phyloP scores from a whole-genome alignment of 1,284 basidiomycete genomes.

The Sporisorium sorghi region DNA sequence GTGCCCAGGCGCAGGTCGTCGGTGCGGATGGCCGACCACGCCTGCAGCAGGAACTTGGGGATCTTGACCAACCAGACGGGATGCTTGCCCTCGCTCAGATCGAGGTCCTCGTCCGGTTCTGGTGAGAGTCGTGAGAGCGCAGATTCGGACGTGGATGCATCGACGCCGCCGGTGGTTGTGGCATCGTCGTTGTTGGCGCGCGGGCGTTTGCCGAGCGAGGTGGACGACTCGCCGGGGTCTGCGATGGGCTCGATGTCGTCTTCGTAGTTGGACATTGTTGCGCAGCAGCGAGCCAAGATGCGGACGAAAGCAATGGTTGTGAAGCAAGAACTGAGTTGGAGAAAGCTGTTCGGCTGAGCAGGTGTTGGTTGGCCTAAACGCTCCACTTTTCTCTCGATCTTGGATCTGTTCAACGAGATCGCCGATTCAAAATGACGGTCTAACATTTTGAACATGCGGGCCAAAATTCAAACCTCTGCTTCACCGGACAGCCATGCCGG shows the following conservation, averaged over 20 bases:
- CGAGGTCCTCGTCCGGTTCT: conserved; percentile 67
- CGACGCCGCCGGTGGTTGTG: neutral
- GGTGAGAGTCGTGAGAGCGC: conserved; percentile 45
- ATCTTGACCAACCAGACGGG: conserved; percentile 70
- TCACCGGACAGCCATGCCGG: neutral
- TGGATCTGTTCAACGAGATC: neutral
- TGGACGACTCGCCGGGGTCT: conserved; percentile 30
- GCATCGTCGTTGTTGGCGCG: conserved; percentile 10
- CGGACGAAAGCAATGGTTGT: neutral
- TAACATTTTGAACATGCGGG: neutral
- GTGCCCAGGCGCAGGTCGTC: conserved; percentile 72
- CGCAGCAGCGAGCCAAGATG: neutral
- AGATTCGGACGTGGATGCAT: conserved; percentile 1
- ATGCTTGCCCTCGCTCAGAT: conserved; percentile 51
- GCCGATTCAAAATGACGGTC: neutral
- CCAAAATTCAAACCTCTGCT: neutral
- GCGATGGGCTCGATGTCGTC: conserved; percentile 55
- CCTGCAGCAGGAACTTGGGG: conserved; percentile 72
- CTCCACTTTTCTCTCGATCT: conserved; percentile 1
- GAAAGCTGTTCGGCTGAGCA: neutral
- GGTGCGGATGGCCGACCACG: conserved; percentile 71
- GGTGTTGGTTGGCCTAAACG: conserved; percentile 8
- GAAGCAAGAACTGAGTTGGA: neutral
- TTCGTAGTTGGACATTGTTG: conserved; percentile 51
- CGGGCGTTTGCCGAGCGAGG: conserved; percentile 33